These are phyloP conservation scores for Macrolepiota dolichaula DNA, from an alignment of 768 basidiomycete genomes.

Conservation along the genomic window DNA sequence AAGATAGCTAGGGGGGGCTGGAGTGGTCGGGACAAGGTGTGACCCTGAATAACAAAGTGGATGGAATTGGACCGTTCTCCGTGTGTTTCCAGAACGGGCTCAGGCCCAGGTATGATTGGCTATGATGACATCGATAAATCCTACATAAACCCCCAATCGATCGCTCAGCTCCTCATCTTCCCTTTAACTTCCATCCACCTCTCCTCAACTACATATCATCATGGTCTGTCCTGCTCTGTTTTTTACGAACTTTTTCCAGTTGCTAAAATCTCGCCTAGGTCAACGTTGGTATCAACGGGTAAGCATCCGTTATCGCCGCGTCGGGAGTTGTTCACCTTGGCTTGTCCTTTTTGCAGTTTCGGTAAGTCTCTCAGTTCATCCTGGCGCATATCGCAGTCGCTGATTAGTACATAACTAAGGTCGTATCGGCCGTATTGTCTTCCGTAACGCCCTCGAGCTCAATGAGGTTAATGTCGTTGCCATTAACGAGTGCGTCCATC, in stretches of 20 bases:
- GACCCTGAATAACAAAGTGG: background rate
- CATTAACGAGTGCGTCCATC: conserved; percentile 78
- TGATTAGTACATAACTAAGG: conserved; percentile 49
- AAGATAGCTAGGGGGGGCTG: too few species aligned
- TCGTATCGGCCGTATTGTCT: conserved; percentile 99
- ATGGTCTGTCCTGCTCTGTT: conserved; percentile 19
- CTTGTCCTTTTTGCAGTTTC: conserved; percentile 48
- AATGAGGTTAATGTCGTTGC: conserved; percentile 83
- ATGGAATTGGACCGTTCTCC: background rate
- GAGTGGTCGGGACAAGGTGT: background rate
- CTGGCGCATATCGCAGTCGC: background rate
- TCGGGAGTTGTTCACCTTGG: background rate
- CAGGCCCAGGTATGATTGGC: conserved; percentile 8
- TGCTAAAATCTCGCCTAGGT: conserved; percentile 33
- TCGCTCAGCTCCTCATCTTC: conserved; percentile 9
- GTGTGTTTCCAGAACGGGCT: conserved; percentile 1
- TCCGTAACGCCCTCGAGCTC: conserved; percentile 85
- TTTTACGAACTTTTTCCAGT: background rate
- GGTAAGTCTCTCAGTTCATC: conserved; percentile 43
- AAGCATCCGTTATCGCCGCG: conserved; percentile 15
- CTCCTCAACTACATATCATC: conserved; percentile 11
- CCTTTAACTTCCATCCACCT: background rate
- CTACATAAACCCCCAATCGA: conserved; percentile 11
- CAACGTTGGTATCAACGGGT: conserved; percentile 98
- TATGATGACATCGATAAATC: conserved; percentile 11